Evolutionary conservation across 768 basidiomycete genomes (phyloP).

Genomic region (Termitomyces sp.): DNA sequence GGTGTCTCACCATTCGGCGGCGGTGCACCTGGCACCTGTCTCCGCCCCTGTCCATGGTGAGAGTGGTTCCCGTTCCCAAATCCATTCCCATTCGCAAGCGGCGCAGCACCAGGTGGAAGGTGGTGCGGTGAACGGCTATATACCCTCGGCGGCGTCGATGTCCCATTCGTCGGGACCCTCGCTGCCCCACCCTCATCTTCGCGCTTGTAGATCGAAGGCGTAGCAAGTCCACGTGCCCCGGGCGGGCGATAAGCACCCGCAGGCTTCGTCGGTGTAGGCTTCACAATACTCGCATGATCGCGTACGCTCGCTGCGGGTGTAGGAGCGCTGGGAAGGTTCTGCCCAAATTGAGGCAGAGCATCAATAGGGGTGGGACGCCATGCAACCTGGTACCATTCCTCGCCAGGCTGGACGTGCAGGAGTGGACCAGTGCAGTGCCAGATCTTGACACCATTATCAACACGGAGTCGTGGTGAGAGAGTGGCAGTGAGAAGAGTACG

Average conservation of each 20-base stretch:
- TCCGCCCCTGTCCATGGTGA: constrained; percentile 24
- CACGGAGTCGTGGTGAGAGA: constrained; percentile 89
- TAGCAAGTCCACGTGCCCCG: constrained; percentile 84
- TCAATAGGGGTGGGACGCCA: constrained; percentile 79
- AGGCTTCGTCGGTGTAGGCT: constrained; percentile 42
- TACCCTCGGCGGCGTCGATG: constrained; percentile 56
- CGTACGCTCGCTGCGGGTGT: constrained; percentile 54
- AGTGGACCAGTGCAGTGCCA: constrained; percentile 90
- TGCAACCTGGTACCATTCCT: constrained; percentile 85
- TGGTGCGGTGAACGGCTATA: constrained; percentile 51
- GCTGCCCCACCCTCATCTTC: constrained; percentile 83
- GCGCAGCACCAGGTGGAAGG: constrained; percentile 36
- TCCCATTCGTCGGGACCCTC: constrained; percentile 37
- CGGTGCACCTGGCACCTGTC: constrained; percentile 75
- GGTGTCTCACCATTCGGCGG: constrained; percentile 28
- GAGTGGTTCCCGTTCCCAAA: constrained; percentile 12
- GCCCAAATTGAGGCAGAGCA: constrained; percentile 60
- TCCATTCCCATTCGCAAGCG: constrained; percentile 17
- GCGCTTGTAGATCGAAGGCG: constrained; percentile 84
- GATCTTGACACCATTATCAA: constrained; percentile 96
- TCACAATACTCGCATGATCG: constrained; percentile 41
- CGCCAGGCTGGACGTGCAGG: constrained; percentile 74
- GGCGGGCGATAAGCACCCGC: constrained; percentile 39
- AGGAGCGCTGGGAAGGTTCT: constrained; percentile 62
- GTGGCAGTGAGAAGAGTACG: constrained; percentile 92